Evolutionary conservation across 2,329 filamentous ascomycete genomes (phyloP).

Genomic region (Alternaria infectoria): DNA sequence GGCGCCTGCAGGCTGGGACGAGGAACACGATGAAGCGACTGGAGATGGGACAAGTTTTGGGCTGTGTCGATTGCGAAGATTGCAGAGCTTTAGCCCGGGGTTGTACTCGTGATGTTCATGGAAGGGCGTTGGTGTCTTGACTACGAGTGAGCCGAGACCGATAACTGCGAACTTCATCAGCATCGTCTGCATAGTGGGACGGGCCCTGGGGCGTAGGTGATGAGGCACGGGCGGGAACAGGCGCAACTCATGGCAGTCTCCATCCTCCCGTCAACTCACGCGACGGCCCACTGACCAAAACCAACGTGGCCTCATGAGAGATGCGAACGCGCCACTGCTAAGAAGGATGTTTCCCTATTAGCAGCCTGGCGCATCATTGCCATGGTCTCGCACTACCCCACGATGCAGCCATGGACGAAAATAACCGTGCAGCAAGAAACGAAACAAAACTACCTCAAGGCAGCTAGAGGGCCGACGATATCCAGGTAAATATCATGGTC

Average conservation of each 20-base stretch:
- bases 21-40: neutral
- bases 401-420: conserved; percentile 33
- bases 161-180: conserved; percentile 6
- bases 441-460: conserved; percentile 29
- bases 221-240: neutral
- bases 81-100: neutral
- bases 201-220: conserved; percentile 2
- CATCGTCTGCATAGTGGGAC: conserved; percentile 5
- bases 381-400: conserved; percentile 13
- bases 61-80: neutral
- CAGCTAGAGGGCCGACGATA: conserved; percentile 16
- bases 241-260: neutral
- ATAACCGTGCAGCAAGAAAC: conserved; percentile 34
- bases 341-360: neutral
- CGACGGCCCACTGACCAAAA: conserved; percentile 14
- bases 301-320: conserved; percentile 21
- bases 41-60: neutral
- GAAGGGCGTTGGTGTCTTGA: neutral
- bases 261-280: conserved; percentile 2
- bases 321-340: conserved; percentile 4
- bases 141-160: neutral
- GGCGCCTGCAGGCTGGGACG: neutral
- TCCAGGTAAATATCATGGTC: conserved; percentile 24
- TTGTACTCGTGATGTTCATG: neutral
- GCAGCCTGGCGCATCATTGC: conserved; percentile 4